Percentiles rank a stretch among this genome's conserved stretches.
Evolutionary conservation across 1,284 basidiomycete genomes (phyloP).

Genomic region (Baeospora myosura): DNA sequence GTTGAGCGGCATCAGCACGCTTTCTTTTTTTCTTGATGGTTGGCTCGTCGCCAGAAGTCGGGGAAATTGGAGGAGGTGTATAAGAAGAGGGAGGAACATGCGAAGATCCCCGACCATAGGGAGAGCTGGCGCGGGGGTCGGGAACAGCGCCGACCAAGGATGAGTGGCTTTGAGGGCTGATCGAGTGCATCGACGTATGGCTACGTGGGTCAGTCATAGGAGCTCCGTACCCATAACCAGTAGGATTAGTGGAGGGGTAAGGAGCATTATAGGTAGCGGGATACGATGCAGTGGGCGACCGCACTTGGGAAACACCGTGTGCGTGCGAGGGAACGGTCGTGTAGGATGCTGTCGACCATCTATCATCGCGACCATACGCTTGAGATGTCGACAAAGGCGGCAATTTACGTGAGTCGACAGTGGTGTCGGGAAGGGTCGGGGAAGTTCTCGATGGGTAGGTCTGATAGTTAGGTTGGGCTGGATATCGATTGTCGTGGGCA

Average conservation of each 20-base stretch:
- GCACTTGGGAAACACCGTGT: conserved; percentile 28
- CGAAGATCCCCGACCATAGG: conserved; percentile 29
- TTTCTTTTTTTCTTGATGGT: conserved; percentile 80
- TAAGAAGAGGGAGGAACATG: conserved; percentile 23
- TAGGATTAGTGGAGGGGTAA: conserved; percentile 20
- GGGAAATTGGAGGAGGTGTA: conserved; percentile 25
- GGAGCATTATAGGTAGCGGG: conserved; percentile 32
- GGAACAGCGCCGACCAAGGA: conserved; percentile 2
- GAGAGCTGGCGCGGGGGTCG: conserved; percentile 33
- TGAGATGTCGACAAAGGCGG: conserved; percentile 37
- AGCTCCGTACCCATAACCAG: conserved; percentile 31
- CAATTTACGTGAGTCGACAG: conserved; percentile 37
- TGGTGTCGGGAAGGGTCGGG: conserved; percentile 33
- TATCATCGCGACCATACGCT: conserved; percentile 28
- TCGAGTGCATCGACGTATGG: conserved; percentile 5
- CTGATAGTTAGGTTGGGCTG: conserved; percentile 38
- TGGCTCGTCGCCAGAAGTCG: conserved; percentile 44
- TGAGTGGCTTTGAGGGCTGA: conserved; percentile 2
- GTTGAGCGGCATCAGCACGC: conserved; percentile 70
- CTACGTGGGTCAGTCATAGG: conserved; percentile 11
- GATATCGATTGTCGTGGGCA: conserved; percentile 51
- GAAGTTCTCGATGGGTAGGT: conserved; percentile 42
- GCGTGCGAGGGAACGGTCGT: conserved; percentile 1
- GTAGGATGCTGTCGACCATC: conserved; percentile 28
- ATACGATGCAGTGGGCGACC: conserved; percentile 52